Percentiles rank a stretch among this genome's conserved stretches.
phyloP scores from a whole-genome alignment of 495 filamentous ascomycete species.

The Penicillium psychrofluorescens region DNA sequence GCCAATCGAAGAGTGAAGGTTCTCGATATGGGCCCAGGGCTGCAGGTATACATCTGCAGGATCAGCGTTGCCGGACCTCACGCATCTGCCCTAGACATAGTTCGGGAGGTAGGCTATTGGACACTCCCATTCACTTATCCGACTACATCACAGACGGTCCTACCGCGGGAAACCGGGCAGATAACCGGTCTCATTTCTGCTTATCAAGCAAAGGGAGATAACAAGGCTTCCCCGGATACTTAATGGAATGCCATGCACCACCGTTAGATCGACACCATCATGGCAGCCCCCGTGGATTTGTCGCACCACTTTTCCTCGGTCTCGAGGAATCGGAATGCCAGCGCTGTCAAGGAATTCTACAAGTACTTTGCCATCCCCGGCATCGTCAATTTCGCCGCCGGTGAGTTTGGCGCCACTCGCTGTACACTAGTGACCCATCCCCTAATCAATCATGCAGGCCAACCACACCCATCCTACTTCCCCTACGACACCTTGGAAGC shows the following conservation, averaged over 20 bases:
- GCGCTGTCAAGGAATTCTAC: constrained; percentile 70
- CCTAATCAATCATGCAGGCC: constrained; percentile 37
- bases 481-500: constrained; percentile 88
- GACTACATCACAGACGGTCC: too few species aligned
- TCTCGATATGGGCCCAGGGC: too few species aligned
- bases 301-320: constrained; percentile 68
- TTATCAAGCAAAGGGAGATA: too few species aligned
- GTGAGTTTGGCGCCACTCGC: constrained; percentile 34
- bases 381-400: constrained; percentile 82
- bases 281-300: constrained; percentile 50
- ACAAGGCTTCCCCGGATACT: too few species aligned
- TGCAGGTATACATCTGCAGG: too few species aligned
- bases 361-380: constrained; percentile 76
- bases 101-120: too few species aligned
- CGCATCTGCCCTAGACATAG: too few species aligned
- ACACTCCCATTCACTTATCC: too few species aligned
- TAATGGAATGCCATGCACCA: constrained; percentile 1
- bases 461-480: constrained; percentile 75
- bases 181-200: too few species aligned
- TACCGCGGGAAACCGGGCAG: too few species aligned
- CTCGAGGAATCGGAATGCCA: constrained; percentile 56
- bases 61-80: too few species aligned
- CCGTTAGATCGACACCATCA: constrained; percentile 17
- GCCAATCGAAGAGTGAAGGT: too few species aligned
- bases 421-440: not conserved